phyloP scores from a whole-genome alignment of 2,329 filamentous ascomycete species.

The Juglanconis juglandina region DNA sequence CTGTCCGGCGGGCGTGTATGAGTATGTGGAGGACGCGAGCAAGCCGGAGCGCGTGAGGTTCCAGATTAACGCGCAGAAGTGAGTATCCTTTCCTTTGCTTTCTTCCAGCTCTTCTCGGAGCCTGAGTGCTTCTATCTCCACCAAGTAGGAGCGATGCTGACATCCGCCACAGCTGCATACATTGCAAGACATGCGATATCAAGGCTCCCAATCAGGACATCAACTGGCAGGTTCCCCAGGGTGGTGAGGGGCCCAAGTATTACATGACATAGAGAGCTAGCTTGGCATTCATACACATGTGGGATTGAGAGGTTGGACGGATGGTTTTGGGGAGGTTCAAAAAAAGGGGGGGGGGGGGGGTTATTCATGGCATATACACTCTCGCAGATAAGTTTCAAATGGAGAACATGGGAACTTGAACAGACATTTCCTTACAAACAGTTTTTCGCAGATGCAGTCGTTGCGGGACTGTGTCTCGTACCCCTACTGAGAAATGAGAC shows the following conservation, averaged over 20 bases:
- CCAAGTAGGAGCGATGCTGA: background rate
- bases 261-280: conserved; percentile 56
- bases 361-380: background rate
- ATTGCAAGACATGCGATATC: conserved; percentile 99
- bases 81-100: conserved; percentile 41
- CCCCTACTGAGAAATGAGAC: too few species aligned
- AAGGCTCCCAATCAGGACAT: conserved; percentile 97
- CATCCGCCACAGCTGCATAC: conserved; percentile 71
- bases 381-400: too few species aligned
- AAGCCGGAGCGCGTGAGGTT: conserved; percentile 89
- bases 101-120: background rate
- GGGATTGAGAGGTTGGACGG: background rate
- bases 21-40: conserved; percentile 88
- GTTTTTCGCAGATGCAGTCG: too few species aligned
- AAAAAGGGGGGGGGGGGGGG: too few species aligned
- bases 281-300: background rate
- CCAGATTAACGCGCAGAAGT: conserved; percentile 98
- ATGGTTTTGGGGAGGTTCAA: background rate
- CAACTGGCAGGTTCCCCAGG: conserved; percentile 93
- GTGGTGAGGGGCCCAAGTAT: conserved; percentile 74
- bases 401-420: too few species aligned
- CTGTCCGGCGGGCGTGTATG: conserved; percentile 95
- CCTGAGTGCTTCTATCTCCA: background rate
- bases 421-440: too few species aligned
- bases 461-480: too few species aligned